Base-by-base conservation (phyloP, 1,139 yeast genomes). In the Suhomyces kunorum region DNA sequence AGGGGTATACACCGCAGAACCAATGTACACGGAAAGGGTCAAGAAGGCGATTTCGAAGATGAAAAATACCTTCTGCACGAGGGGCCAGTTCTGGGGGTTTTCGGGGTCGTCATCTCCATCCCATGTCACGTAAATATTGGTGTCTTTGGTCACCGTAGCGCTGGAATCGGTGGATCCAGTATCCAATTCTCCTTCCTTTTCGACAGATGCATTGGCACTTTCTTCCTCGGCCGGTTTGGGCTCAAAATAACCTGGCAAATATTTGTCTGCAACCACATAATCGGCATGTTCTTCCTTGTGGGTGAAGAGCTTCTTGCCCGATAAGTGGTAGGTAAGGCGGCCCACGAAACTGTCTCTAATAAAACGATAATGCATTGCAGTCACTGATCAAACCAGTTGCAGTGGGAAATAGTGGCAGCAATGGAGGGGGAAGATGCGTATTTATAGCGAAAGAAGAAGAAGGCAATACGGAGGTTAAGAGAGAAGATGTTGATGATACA, bases 1-100 rank as follows among this genome's bases (percentile, higher is more conserved):
- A 0, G 87, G 84, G 1, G 85, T 74, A 49, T 76, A 79, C 18
- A 80, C 74, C 1, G 86, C 80, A 0, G 85, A 70, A 5, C 80
- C 83, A 71, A 79, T 76, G 50, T 81, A 81, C 3, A 79, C 80
- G 4, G 76, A 64, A 4, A 68, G 58, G 1, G 85, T 78, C 41
- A 81, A 62, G 27, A 76, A 41, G 34, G 71, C 66, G 22, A 77
- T 63, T 42, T 71, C 61, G 6, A 68, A 13, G 1, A 71, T 58
- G 30, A 77, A 65, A 16, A 74, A 38, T 0, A 60, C 36, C 51
- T 76, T 78, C 33, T 61, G 60, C 8, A 41, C 27, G 1, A 54
- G 19, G 0, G 79, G 64, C 83, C 85, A 81, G 54, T 81, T 81
- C 30, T 59, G 55, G 1, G 87, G 87, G 49, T 79, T 68, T 35